Percentiles rank a stretch among this genome's conserved stretches.
Conservation (phyloP, 2,329 filamentous ascomycete genomes). For the Aspergillus sp. region DNA sequence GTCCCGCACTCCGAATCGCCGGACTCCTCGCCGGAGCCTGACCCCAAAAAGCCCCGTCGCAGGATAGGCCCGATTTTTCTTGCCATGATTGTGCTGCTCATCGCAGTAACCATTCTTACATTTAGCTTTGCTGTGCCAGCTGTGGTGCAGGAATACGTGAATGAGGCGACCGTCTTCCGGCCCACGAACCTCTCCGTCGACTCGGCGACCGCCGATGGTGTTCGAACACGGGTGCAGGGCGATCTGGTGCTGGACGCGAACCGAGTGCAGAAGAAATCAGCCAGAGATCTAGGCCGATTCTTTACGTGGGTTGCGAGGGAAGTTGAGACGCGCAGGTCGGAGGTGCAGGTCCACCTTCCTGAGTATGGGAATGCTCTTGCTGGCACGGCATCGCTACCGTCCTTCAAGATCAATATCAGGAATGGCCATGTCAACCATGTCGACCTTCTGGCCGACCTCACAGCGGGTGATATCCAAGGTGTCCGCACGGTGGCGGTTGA, state of each 20-base stretch:
- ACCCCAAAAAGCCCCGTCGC: constrained; percentile 12
- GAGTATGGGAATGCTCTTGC: constrained; percentile 70
- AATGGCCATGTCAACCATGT: constrained; percentile 69
- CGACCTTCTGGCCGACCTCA: constrained; percentile 68
- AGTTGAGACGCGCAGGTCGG: constrained; percentile 63
- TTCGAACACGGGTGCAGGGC: constrained; percentile 70
- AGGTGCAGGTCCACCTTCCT: constrained; percentile 68
- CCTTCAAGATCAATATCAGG: constrained; percentile 63
- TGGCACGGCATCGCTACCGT: constrained; percentile 67
- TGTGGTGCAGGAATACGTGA: constrained; percentile 74
- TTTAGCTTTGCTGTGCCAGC: constrained; percentile 74
- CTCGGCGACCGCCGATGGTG: constrained; percentile 68
- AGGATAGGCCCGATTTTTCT: constrained; percentile 55
- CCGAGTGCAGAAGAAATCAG: constrained; percentile 59
- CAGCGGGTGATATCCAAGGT: constrained; percentile 65
- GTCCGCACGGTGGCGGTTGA: constrained; percentile 76
- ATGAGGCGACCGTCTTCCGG: constrained; percentile 70
- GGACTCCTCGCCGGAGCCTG: constrained; percentile 9
- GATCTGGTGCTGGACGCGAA: constrained; percentile 72
- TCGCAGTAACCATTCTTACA: constrained; percentile 60
- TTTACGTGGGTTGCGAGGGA: constrained; percentile 72
- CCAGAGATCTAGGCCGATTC: constrained; percentile 65
- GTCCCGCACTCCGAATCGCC: constrained; percentile 14
- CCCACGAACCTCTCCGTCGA: constrained; percentile 78
- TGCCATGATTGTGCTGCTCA: constrained; percentile 47